Base-by-base conservation (phyloP, 805 yeast genomes). In the Metschnikowia vanudenii region DNA sequence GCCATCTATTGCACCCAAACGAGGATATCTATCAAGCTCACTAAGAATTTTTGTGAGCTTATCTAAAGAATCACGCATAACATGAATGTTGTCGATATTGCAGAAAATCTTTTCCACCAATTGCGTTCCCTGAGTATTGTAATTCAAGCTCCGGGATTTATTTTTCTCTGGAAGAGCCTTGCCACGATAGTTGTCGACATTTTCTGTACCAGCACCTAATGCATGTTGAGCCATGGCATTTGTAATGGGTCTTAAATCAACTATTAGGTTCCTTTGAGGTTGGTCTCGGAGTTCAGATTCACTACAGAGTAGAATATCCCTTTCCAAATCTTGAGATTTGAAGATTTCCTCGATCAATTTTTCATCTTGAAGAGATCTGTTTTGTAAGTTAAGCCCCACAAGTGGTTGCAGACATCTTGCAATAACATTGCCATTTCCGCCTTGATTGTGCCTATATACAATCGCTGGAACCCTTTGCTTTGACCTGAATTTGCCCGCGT, bases 171-270 rank as follows among this genome's bases (percentile, higher is more conserved):
- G 32, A n/a, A 45, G 45, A 13, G 55, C 42, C 29, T 46, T 54
- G 1, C 71, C 75, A 41, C 82, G 76, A 67, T 94, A 92, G 60
- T 89, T 81, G 47, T 92, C 97, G 75, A 90, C 87, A 54, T 80
- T 85, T 61, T 94, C 99, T 0, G 97, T 85, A 1, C 99, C 99
- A n/a, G 97, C 99, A 11, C 99, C 99, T 13, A 94, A 68, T 0
- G 98, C 98, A 38, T 88, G 88, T 58, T 94, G 98, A 0, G 97
- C 98, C 79, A 90, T 79, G 7, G 98, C 98, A 64, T 94, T 94
- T 0, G 97, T 85, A 20, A 90, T 64, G 0, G 99, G 99, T 46
- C 99, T 73, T 18, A 96, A 86, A 68, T 94, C 99, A 4, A 89
- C 92, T 26, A 94, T 82, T 24, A 94, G 65, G 58, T 91, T 76